These are phyloP conservation scores for Euphorbia schlechtendalii DNA, from an alignment of 441 rosid genomes.

Conservation along the genomic window DNA sequence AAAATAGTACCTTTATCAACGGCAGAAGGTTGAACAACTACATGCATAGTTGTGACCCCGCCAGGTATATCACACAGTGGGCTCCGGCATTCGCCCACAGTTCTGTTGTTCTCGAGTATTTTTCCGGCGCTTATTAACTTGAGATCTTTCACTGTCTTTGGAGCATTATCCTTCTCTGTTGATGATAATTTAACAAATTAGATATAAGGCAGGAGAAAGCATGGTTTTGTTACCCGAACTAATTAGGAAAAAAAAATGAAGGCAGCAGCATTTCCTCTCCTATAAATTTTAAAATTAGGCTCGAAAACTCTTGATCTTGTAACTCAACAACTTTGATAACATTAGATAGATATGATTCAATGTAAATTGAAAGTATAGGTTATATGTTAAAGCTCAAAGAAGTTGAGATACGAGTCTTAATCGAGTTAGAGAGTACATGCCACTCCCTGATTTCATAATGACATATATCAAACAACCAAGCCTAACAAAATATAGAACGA, in stretches of 20 bases:
- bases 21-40: slow-evolving; percentile 78
- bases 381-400: not conserved
- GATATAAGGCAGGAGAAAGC: not conserved
- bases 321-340: too few relatives aligned
- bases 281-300: too few relatives aligned
- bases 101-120: slow-evolving; percentile 81
- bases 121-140: slow-evolving; percentile 93
- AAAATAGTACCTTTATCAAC: slow-evolving; percentile 51
- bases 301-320: too few relatives aligned
- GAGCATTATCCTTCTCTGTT: slow-evolving; percentile 81
- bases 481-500: too few relatives aligned
- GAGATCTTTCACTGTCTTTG: slow-evolving; percentile 81
- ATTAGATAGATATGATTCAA: not conserved
- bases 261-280: too few relatives aligned
- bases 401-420: slow-evolving; percentile 3
- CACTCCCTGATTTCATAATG: not conserved
- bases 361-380: not conserved
- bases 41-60: slow-evolving; percentile 93
- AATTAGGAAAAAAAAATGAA: not conserved
- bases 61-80: slow-evolving; percentile 80
- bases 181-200: slow-evolving; percentile 11
- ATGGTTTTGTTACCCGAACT: not conserved
- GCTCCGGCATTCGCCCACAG: slow-evolving; percentile 72
- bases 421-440: not conserved
- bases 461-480: not conserved